Percentiles rank a stretch among this genome's conserved stretches.
phyloP scores from a whole-genome alignment of 345 rosid genomes.

The Eucalyptus grandis region DNA sequence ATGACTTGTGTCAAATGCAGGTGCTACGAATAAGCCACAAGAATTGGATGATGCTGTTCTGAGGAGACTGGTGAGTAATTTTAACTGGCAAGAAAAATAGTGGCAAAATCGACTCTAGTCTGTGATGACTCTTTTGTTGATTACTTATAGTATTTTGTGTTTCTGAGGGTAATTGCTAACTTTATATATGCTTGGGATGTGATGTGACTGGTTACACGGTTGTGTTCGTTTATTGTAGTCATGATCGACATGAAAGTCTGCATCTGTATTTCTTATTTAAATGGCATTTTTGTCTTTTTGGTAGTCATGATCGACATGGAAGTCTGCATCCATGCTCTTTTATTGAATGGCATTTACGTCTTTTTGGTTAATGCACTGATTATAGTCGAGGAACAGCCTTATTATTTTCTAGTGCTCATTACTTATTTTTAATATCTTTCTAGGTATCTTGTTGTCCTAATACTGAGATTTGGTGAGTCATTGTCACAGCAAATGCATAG shows the following conservation, averaged over 20 bases:
- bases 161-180: not conserved
- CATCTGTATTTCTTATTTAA: not conserved
- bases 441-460: not conserved
- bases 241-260: not conserved
- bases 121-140: not conserved
- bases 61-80: constrained; percentile 67
- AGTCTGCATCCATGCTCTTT: not conserved
- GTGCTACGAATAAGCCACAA: constrained; percentile 98
- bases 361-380: not conserved
- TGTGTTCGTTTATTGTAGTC: not conserved
- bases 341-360: not conserved
- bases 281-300: not conserved
- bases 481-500: not conserved
- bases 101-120: not conserved
- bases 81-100: not conserved
- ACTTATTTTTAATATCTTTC: not conserved
- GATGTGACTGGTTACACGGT: not conserved
- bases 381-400: not conserved
- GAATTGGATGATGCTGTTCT: constrained; percentile 97
- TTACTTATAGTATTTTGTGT: not conserved
- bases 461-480: not conserved
- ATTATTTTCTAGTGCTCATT: not conserved
- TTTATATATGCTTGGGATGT: not conserved
- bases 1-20: constrained; percentile 22
- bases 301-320: not conserved